phyloP scores from a whole-genome alignment of 768 basidiomycete genomes.

The Boletus barrowsii region DNA sequence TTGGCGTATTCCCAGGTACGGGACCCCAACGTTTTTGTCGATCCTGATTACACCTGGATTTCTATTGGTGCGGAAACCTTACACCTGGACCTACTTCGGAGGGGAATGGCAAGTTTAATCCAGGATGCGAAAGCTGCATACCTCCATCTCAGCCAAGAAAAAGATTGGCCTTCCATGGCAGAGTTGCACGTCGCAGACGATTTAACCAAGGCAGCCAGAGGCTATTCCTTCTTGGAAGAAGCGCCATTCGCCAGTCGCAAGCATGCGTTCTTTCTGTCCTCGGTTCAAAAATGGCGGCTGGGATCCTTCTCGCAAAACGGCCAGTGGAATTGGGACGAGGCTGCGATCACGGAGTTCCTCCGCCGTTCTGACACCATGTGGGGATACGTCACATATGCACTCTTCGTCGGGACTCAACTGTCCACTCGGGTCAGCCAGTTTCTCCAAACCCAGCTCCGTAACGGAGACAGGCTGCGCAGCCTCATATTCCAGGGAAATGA shows the following conservation, averaged over 20 bases:
- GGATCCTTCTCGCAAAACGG: not conserved
- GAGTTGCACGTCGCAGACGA: not conserved
- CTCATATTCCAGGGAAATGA: not conserved
- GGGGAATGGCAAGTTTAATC: not conserved
- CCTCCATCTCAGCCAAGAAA: not conserved
- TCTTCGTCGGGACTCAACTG: slow-evolving; percentile 1
- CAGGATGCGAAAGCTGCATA: not conserved
- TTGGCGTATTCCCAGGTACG: not conserved
- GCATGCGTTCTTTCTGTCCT: not conserved
- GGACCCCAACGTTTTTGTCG: slow-evolving; percentile 2
- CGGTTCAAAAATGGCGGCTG: not conserved
- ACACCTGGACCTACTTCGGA: not conserved
- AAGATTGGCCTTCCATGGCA: not conserved
- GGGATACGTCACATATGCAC: not conserved
- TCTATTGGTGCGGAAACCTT: not conserved
- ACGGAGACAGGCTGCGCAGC: not conserved
- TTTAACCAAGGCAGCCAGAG: not conserved
- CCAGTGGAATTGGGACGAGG: not conserved
- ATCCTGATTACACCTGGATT: not conserved
- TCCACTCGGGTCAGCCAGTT: not conserved
- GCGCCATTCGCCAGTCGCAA: not conserved
- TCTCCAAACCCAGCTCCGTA: not conserved
- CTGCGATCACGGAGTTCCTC: not conserved
- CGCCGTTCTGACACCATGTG: not conserved
- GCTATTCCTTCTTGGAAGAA: slow-evolving; percentile 1